Percentiles rank a stretch among this genome's conserved stretches.
Conservation (phyloP, 352 stramenopile species). For the Pythium phragmiticola region DNA sequence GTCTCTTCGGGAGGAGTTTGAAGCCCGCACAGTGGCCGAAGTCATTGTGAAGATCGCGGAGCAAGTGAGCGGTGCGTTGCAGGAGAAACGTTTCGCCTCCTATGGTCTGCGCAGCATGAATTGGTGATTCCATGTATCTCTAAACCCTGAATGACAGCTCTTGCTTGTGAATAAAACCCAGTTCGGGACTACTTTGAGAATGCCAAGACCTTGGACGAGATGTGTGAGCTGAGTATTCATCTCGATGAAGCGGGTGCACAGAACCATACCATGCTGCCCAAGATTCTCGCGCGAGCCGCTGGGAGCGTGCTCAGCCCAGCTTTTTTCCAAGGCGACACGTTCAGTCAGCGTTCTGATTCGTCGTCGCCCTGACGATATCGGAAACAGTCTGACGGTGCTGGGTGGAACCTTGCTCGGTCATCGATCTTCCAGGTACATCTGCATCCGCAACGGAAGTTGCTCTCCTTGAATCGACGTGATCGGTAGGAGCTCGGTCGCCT, state of each 20-base stretch:
- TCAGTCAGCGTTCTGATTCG: background rate
- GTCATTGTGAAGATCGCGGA: slow-evolving; percentile 5
- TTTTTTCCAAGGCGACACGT: slow-evolving; percentile 3
- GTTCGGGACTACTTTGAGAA: slow-evolving; percentile 16
- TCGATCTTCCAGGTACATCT: slow-evolving; percentile 57
- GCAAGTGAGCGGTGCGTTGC: background rate
- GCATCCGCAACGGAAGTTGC: slow-evolving; percentile 44
- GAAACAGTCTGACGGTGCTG: background rate
- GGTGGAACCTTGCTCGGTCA: slow-evolving; percentile 1
- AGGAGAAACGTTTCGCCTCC: slow-evolving; percentile 19
- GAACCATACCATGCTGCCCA: background rate
- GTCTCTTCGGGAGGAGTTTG: slow-evolving; percentile 18
- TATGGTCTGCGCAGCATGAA: slow-evolving; percentile 5
- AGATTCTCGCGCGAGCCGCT: background rate
- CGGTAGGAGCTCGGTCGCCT: slow-evolving; percentile 33
- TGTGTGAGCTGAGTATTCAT: slow-evolving; percentile 19
- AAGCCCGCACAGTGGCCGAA: background rate
- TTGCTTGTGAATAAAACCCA: background rate
- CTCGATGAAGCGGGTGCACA: slow-evolving; percentile 15
- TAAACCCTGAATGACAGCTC: background rate
- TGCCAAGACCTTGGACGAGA: slow-evolving; percentile 14
- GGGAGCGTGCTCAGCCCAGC: slow-evolving; percentile 13
- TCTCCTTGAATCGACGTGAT: slow-evolving; percentile 43
- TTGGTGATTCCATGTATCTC: background rate
- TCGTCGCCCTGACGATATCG: background rate